These are phyloP conservation scores for Dictyostelium firmibasis DNA, from an alignment of 78 protist genomes.

Conservation along the genomic window DNA sequence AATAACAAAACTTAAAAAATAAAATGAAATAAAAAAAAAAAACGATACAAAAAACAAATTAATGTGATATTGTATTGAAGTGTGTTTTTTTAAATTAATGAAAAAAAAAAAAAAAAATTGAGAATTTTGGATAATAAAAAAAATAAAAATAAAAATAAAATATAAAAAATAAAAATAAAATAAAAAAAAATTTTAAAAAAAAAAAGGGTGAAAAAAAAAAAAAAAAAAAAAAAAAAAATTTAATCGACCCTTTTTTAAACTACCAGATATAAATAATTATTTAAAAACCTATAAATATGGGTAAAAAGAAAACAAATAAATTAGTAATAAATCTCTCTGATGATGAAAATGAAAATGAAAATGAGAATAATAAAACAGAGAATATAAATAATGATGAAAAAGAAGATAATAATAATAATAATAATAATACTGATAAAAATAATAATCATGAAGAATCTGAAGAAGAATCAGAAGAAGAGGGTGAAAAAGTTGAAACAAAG, in stretches of 20 bases:
- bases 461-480: neutral
- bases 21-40: neutral
- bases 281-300: constrained; percentile 4
- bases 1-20: too few species aligned
- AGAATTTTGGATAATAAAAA: neutral
- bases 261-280: neutral
- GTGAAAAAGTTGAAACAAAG: constrained; percentile 31
- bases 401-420: neutral
- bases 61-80: neutral
- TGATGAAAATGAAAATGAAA: constrained; percentile 14
- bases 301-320: constrained; percentile 52
- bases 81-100: neutral
- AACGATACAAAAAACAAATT: neutral
- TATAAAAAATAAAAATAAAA: neutral
- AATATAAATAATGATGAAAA: neutral
- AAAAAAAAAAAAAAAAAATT: neutral
- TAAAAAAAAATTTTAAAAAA: neutral
- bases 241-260: neutral
- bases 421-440: neutral
- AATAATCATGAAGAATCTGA: neutral
- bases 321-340: constrained; percentile 7
- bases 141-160: neutral
- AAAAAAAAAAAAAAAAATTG: neutral
- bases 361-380: neutral
- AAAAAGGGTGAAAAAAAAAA: too few species aligned